Conservation (phyloP, 164 flowering plant genomes). For the Stephania cephalantha region DNA sequence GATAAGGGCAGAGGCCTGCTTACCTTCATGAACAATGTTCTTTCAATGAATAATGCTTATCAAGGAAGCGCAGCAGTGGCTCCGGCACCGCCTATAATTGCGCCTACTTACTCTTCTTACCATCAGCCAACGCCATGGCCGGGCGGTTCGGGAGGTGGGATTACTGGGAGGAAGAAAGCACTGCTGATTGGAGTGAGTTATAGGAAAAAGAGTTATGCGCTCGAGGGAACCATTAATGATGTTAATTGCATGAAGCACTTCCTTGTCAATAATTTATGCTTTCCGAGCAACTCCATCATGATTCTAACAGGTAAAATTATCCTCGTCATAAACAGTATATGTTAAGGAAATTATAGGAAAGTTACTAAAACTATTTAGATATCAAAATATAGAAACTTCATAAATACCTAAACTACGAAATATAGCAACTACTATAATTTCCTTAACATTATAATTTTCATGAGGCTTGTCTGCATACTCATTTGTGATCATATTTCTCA, state of each 20-base stretch:
- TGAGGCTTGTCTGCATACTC: background rate
- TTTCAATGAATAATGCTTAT: constrained; percentile 1
- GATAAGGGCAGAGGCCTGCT: constrained; percentile 15
- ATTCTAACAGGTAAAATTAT: constrained; percentile 57
- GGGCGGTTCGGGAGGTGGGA: no score
- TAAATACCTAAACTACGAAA: no score
- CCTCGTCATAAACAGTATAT: no score
- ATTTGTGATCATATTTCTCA: background rate
- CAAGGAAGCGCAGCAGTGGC: background rate
- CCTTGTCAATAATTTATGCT: constrained; percentile 29
- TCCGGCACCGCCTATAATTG: no score
- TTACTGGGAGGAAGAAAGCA: constrained; percentile 38
- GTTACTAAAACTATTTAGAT: no score
- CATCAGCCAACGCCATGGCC: background rate
- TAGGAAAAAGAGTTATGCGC: constrained; percentile 19
- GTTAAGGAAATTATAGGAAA: no score
- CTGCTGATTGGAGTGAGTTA: constrained; percentile 53
- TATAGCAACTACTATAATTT: no score
- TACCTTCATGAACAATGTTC: constrained; percentile 10
- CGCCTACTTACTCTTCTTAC: background rate
- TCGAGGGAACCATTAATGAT: constrained; percentile 47
- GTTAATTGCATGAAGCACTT: constrained; percentile 44
- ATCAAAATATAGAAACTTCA: no score
- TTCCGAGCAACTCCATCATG: constrained; percentile 42
- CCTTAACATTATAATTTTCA: no score